Evolutionary conservation across 2,329 filamentous ascomycete genomes (phyloP), one percentile per base, ranked within the genome.

Genomic region (Kalmusia sp.): DNA sequence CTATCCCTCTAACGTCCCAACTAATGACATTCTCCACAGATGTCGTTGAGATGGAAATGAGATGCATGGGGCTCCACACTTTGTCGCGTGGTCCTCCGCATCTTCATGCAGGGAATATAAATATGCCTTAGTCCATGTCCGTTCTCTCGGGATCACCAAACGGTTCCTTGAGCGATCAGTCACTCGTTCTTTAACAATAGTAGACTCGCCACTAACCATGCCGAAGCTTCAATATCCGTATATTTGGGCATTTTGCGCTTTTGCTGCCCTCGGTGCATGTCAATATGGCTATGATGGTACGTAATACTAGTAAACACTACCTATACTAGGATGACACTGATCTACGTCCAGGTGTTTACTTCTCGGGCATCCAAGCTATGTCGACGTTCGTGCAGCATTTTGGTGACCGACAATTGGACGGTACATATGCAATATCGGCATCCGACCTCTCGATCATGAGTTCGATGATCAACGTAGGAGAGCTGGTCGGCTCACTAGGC

Each of bases 401-500:
- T 48, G 73, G 73, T 27, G 51, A 60, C 12, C 55, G 51, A 7
- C 57, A 61, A 41, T 39, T 49, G 3, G 54, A 74, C 35, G 72
- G 69, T 34, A 56, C 54, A 7, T 73, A 68, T 50, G 62, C 59
- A 15, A 70, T 73, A 33, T 54, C 60, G 1, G 59, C 72, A 2
- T 38, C 56, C 7, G 41, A 61, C 15, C 51, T 59, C 22, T 66
- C 69, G 22, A 49, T 70, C 60, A 76, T 72, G 70, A 72, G 71
- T 12, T 75, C 72, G 50, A 70, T 74, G 62, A 77, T 77, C 58
- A 73, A 77, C 49, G 65, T 77, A 19, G 74, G 74, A 43, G 74
- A 77, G 48, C 58, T 77, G 21, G 57, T 71, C 15, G 75, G 74
- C 12, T 74, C 75, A 4, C 52, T 77, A 3, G 22, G 55, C 2